These are phyloP conservation scores for Crithidia bombi DNA, from an alignment of 208 protist genomes.

Conservation along the genomic window DNA sequence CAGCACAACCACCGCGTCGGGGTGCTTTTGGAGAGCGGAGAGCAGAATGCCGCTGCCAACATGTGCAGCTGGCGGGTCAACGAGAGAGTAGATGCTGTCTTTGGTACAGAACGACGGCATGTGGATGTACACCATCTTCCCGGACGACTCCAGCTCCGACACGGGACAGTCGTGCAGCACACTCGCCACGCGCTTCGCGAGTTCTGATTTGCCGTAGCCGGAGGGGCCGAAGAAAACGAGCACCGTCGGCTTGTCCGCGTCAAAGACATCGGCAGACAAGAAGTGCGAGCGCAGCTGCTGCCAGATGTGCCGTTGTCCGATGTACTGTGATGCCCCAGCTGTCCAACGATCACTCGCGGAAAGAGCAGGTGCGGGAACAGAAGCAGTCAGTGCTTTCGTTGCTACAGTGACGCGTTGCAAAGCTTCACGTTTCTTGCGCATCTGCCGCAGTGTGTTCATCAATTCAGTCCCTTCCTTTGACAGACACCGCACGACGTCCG, in stretches of 20 bases:
- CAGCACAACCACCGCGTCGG: slow-evolving; percentile 82
- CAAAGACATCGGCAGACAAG: slow-evolving; percentile 59
- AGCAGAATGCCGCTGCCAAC: slow-evolving; percentile 84
- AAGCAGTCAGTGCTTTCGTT: slow-evolving; percentile 5
- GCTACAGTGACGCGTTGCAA: background rate
- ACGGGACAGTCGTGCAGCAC: slow-evolving; percentile 58
- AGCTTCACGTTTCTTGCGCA: slow-evolving; percentile 19
- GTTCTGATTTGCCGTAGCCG: slow-evolving; percentile 85
- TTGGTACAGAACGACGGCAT: slow-evolving; percentile 87
- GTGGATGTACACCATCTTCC: slow-evolving; percentile 85
- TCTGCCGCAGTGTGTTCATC: slow-evolving; percentile 11
- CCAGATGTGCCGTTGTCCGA: slow-evolving; percentile 79
- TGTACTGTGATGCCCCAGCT: slow-evolving; percentile 52
- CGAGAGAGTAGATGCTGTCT: slow-evolving; percentile 89
- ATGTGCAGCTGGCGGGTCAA: slow-evolving; percentile 85
- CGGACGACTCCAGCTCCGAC: slow-evolving; percentile 51
- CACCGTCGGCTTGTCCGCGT: slow-evolving; percentile 80
- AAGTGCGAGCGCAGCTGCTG: slow-evolving; percentile 59
- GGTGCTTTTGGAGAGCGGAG: slow-evolving; percentile 64
- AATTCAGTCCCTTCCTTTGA: slow-evolving; percentile 20
- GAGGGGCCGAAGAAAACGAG: slow-evolving; percentile 86
- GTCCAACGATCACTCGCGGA: slow-evolving; percentile 49
- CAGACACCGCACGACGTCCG: slow-evolving; percentile 44
- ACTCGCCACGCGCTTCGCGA: slow-evolving; percentile 70
- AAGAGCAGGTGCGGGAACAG: background rate